Percentiles rank a stretch among this genome's conserved stretches.
Conservation (phyloP, 352 stramenopile species). For the Phytophthora rubi region DNA sequence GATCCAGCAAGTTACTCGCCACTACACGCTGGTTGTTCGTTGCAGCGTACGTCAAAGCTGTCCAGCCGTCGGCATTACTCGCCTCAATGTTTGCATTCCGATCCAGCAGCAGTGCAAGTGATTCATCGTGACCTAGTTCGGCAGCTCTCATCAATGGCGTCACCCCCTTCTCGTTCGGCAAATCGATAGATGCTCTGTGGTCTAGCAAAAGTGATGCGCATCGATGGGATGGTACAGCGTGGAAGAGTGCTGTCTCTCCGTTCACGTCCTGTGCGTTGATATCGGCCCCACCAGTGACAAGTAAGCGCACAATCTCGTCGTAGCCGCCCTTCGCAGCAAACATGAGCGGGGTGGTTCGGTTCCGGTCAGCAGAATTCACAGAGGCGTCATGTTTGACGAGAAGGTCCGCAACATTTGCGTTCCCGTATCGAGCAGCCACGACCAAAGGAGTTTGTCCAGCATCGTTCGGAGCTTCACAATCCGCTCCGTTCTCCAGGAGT, state of each 20-base stretch:
- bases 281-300: not conserved
- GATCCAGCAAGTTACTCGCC: not conserved
- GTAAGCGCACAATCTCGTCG: not conserved
- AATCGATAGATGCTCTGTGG: not conserved
- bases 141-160: slow-evolving; percentile 5
- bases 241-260: not conserved
- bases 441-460: not conserved
- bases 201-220: not conserved
- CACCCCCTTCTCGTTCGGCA: not conserved
- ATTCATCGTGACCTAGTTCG: not conserved
- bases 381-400: not conserved
- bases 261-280: slow-evolving; percentile 2
- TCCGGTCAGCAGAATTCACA: not conserved
- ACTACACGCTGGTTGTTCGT: not conserved
- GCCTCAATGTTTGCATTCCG: not conserved
- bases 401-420: not conserved
- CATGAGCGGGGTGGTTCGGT: not conserved
- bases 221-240: not conserved
- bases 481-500: not conserved
- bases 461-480: not conserved
- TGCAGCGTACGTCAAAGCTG: slow-evolving; percentile 2
- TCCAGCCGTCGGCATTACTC: not conserved
- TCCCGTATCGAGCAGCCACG: slow-evolving; percentile 1
- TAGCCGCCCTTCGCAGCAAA: slow-evolving; percentile 2
- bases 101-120: not conserved